phyloP scores from a whole-genome alignment of 495 filamentous ascomycete species.

The Hypoxylon fragiforme region DNA sequence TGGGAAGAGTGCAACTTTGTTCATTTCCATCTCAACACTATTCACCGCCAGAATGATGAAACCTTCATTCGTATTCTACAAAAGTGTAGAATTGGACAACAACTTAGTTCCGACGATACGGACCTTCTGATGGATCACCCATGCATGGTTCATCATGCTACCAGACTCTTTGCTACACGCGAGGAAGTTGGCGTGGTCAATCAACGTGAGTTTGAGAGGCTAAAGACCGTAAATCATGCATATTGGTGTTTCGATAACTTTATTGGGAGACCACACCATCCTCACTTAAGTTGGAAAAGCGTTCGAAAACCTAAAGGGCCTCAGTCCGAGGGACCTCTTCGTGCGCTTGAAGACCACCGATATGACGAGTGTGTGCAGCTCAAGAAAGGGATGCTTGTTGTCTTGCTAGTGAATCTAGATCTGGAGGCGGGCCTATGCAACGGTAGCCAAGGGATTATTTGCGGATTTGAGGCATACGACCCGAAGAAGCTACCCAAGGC shows the following conservation, averaged over 20 bases:
- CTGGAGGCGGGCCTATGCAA: conserved; percentile 73
- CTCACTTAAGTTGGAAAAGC: conserved; percentile 60
- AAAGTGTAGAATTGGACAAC: conserved; percentile 51
- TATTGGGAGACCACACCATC: conserved; percentile 55
- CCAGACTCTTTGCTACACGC: conserved; percentile 50
- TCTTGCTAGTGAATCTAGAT: conserved; percentile 94
- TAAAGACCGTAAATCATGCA: conserved; percentile 44
- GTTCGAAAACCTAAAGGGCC: conserved; percentile 68
- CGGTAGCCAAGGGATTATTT: conserved; percentile 81
- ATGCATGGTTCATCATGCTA: conserved; percentile 47
- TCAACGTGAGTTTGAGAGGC: conserved; percentile 38
- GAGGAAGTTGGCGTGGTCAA: conserved; percentile 48
- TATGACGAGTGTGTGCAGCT: conserved; percentile 58
- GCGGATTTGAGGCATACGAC: conserved; percentile 71
- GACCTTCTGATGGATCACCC: conserved; percentile 51
- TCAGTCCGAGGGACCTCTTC: conserved; percentile 46
- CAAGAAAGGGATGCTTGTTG: conserved; percentile 87
- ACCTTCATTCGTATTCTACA: conserved; percentile 56
- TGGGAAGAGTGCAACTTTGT: conserved; percentile 46
- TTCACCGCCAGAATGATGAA: conserved; percentile 57
- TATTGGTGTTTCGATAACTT: conserved; percentile 83
- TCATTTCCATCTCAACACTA: conserved; percentile 48
- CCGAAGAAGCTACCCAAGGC: conserved; percentile 58
- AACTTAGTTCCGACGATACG: conserved; percentile 41
- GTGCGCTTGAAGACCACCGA: conserved; percentile 60